Evolutionary conservation across 129 eudicot species (phyloP), one percentile per base, ranked within the genome.

Genomic region (Arctium lappa): DNA sequence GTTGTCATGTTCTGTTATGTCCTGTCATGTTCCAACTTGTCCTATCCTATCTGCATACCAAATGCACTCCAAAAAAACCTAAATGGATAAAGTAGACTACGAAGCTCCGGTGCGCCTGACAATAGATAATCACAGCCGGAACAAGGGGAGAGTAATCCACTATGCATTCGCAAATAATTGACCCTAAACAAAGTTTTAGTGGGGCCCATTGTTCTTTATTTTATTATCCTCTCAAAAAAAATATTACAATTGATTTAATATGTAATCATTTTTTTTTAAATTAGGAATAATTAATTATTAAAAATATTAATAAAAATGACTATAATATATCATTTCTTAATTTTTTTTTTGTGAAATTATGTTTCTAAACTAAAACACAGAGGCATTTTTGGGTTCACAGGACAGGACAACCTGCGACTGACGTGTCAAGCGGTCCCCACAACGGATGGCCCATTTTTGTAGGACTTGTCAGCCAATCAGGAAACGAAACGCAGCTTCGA

Each of bases 381-480:
- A 46, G 15, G 15, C 15, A 74, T 39, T 30, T 74, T 72, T 34
- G 50, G 73, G 69, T 12, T 69, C 48, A 72, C 50, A 71, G 73
- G 63, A 66, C 78, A 73, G 73, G 63, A 66, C 78, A 73, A 86
- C 86, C 84, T 86, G 79, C 79, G 80, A 38, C 75, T 69, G 78
- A 83, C 85, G 82, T 84, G 83, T 84, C 50, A 60, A 60, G 31
- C 18, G 66, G 83, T 83, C 70, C 8, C 82, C 86, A 78, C 79
- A 32, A 32, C 16, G 2, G 27, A 70, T 82, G 86, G 37, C 79
- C 86, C 80, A 71, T 16, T 12, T 22, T 72, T 50, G 6, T 80
- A 69, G 77, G 77, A 69, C 85, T 76, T 81, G 27, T 36, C 42
- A 86, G 48, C 88, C 86, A 86, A 86, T 86, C 4, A 72, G 72